These are phyloP conservation scores for Nasturtium officinale DNA, from an alignment of 345 rosid species.

Conservation along the genomic window DNA sequence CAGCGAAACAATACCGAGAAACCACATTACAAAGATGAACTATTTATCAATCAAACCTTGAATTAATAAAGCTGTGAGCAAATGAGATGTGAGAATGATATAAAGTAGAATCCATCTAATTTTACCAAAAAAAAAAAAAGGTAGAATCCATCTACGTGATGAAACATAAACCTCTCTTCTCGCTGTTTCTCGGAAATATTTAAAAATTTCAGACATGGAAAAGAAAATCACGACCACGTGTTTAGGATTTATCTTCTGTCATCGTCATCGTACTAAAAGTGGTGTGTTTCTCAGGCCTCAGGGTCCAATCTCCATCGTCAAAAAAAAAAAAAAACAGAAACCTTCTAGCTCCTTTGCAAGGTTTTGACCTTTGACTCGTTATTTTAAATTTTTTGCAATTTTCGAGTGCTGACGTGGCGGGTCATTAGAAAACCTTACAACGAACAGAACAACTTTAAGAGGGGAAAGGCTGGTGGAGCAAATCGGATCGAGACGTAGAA, in stretches of 20 bases:
- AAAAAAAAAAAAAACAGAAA: slow-evolving; percentile 1
- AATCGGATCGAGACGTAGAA: slow-evolving; percentile 29
- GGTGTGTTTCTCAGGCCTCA: not conserved
- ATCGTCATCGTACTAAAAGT: slow-evolving; percentile 16
- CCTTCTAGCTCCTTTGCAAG: not conserved
- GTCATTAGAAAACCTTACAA: slow-evolving; percentile 15
- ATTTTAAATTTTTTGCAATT: not conserved
- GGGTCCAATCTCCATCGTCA: slow-evolving; percentile 16
- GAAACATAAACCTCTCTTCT: slow-evolving; percentile 4
- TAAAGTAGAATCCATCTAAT: slow-evolving; percentile 55
- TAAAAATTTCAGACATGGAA: not conserved
- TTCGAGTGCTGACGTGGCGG: slow-evolving; percentile 32
- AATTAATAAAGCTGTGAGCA: slow-evolving; percentile 42
- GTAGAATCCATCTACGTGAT: slow-evolving; percentile 51
- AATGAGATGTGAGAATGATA: slow-evolving; percentile 35
- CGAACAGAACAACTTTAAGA: not conserved
- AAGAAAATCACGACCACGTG: slow-evolving; percentile 29
- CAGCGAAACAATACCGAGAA: not conserved
- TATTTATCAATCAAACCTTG: slow-evolving; percentile 37
- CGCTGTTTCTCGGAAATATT: slow-evolving; percentile 5
- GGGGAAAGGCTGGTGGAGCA: slow-evolving; percentile 26
- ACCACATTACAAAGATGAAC: not conserved
- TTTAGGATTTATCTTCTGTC: slow-evolving; percentile 31
- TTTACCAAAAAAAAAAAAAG: too few species aligned
- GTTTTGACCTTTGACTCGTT: slow-evolving; percentile 27